Evolutionary conservation across 2,329 filamentous ascomycete species (phyloP), one percentile per base, ranked within the genome.

Genomic region (Neofusicoccum umdonicola): DNA sequence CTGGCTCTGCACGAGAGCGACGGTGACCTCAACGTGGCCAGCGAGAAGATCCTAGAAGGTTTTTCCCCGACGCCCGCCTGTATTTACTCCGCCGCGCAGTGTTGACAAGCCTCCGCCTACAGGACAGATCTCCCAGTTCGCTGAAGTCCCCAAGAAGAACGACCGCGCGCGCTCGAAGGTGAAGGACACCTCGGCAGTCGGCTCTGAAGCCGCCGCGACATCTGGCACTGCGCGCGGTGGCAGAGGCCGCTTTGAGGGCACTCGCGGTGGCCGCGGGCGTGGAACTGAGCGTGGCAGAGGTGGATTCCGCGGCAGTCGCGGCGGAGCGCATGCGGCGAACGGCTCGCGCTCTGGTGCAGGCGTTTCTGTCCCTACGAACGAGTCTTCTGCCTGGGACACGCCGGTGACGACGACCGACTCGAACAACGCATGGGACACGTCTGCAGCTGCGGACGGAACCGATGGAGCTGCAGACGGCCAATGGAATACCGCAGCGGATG

Each of bases 1-100:
- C 95, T 95, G 77, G 93, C 93, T 67, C 85, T 99, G 66, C 88
- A 96, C 79, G 95, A 99, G 83, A 90, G 89, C 64, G 86, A 91
- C 72, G 91, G 91, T 72, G 90, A 84, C 79, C 83, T 92, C 73
- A 86, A 90, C 71, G 80, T 86, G 71, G 87, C 90, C 69, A 90
- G 91, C 75, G 88, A 90, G 73, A 88, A 88, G 78, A 94, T 95
- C 78, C 87, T 89, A 72, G 89, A 93, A 79, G 90, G 90, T 93
- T 67, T 22, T 12, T 8, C 15, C 37, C 61, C 19, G 35, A 8
- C 19, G 17, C 13, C n/a, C 52, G 34, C 17, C 50, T 15, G 11
- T 31, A 39, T 4, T 37, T 31, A 47, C 39, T 35, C 13, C 42
- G 56, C 66, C 51, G 39, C 58, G 67, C 77, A 77, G 60, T 50